phyloP scores from a whole-genome alignment of 495 filamentous ascomycete genomes.

The Hypoxylon crocopeplum region DNA sequence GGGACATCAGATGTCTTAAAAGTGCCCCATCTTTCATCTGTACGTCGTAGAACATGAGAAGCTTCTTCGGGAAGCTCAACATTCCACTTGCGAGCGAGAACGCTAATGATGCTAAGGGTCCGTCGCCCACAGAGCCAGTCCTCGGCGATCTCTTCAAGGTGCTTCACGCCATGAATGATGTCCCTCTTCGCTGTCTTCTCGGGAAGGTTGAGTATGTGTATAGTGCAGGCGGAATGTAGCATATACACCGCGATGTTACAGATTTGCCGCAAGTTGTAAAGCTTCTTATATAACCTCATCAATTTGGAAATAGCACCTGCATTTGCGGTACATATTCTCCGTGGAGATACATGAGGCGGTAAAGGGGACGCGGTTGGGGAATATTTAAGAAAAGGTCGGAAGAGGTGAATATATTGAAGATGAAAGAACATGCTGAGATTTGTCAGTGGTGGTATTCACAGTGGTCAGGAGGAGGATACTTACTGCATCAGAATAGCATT shows the following conservation, averaged over 20 bases:
- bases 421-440: constrained; percentile 90
- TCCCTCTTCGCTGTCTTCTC: constrained; percentile 89
- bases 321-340: constrained; percentile 88
- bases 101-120: constrained; percentile 82
- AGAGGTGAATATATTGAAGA: constrained; percentile 94
- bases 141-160: constrained; percentile 95
- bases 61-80: constrained; percentile 88
- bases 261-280: constrained; percentile 89
- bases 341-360: constrained; percentile 86
- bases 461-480: constrained; percentile 46
- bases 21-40: constrained; percentile 60
- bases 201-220: constrained; percentile 90
- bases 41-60: constrained; percentile 69
- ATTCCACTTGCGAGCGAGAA: constrained; percentile 87
- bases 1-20: constrained; percentile 65
- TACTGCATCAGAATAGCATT: constrained; percentile 95
- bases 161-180: constrained; percentile 86
- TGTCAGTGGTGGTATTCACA: constrained; percentile 6
- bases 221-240: constrained; percentile 88
- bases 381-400: constrained; percentile 95
- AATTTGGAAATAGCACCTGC: constrained; percentile 89
- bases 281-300: constrained; percentile 89
- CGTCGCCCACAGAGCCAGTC: constrained; percentile 90
- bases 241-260: constrained; percentile 97
- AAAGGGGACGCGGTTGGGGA: constrained; percentile 79